phyloP scores from a whole-genome alignment of 768 basidiomycete species.

The Termitomyces titanicus region DNA sequence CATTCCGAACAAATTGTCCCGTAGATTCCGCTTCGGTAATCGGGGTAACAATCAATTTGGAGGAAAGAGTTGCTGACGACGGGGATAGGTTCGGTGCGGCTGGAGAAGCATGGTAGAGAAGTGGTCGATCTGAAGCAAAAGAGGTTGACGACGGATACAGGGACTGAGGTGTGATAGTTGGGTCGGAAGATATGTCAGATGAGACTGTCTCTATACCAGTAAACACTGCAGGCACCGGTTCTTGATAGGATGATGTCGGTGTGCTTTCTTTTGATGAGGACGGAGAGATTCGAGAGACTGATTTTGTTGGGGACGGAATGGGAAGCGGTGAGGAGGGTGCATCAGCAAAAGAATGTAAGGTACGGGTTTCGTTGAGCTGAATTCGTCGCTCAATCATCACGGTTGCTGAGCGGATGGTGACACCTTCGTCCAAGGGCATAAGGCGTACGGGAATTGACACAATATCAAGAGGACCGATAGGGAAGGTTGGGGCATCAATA shows the following conservation, averaged over 20 bases:
- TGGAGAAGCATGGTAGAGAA: slow-evolving; percentile 18
- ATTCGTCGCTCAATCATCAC: slow-evolving; percentile 73
- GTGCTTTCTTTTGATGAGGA: slow-evolving; percentile 30
- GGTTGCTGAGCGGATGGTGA: slow-evolving; percentile 59
- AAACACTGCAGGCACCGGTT: slow-evolving; percentile 10
- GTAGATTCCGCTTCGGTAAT: slow-evolving; percentile 59
- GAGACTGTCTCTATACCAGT: slow-evolving; percentile 17
- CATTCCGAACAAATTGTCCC: slow-evolving; percentile 52
- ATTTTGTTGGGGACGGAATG: slow-evolving; percentile 14
- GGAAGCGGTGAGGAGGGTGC: slow-evolving; percentile 20
- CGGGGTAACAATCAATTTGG: slow-evolving; percentile 46
- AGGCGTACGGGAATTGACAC: slow-evolving; percentile 63
- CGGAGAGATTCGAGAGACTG: slow-evolving; percentile 20
- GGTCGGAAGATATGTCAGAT: slow-evolving; percentile 31
- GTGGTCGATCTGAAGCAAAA: slow-evolving; percentile 25
- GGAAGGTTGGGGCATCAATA: slow-evolving; percentile 47
- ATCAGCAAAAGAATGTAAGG: slow-evolving; percentile 19
- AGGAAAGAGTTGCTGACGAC: slow-evolving; percentile 18
- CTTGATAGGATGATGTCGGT: slow-evolving; percentile 22
- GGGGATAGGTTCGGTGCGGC: slow-evolving; percentile 15
- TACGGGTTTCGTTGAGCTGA: slow-evolving; percentile 42
- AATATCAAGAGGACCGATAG: slow-evolving; percentile 72
- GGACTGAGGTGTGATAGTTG: slow-evolving; percentile 38
- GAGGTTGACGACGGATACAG: slow-evolving; percentile 29
- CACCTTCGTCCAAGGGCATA: slow-evolving; percentile 52